Evolutionary conservation across 805 yeast genomes (phyloP).

Genomic region (Candida insectorum): DNA sequence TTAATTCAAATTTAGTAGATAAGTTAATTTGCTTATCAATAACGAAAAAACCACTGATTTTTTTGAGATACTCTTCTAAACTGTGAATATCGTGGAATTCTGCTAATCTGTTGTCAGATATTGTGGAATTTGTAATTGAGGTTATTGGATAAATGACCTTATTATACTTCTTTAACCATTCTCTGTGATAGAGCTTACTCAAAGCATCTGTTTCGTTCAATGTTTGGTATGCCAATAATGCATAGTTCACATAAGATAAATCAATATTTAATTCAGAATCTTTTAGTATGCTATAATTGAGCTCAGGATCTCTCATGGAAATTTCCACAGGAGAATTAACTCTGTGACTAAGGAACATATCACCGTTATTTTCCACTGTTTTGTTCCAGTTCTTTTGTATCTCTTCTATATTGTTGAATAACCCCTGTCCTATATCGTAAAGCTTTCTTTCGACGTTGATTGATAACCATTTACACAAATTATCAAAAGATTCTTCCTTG

Average conservation of each 20-base stretch:
- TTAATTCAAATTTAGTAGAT: conserved; percentile 60
- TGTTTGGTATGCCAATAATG: conserved; percentile 75
- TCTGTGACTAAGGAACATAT: conserved; percentile 48
- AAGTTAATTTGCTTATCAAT: conserved; percentile 67
- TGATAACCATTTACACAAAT: conserved; percentile 62
- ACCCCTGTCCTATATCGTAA: conserved; percentile 51
- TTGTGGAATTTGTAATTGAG: conserved; percentile 22
- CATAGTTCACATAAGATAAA: conserved; percentile 75
- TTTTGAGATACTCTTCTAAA: conserved; percentile 54
- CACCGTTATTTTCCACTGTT: conserved; percentile 38
- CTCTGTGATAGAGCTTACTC: conserved; percentile 62
- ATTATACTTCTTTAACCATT: conserved; percentile 67
- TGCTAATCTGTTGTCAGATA: conserved; percentile 14
- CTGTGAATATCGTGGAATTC: conserved; percentile 28
- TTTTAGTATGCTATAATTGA: conserved; percentile 47
- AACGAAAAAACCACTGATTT: conserved; percentile 71
- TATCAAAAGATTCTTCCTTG: conserved; percentile 67
- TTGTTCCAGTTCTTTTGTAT: conserved; percentile 62
- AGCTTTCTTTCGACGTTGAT: conserved; percentile 60
- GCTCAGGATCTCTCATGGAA: conserved; percentile 60
- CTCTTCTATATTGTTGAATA: conserved; percentile 50
- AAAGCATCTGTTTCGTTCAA: conserved; percentile 63
- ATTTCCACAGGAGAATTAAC: conserved; percentile 85
- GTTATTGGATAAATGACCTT: conserved; percentile 64
- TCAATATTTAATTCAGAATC: conserved; percentile 43